Percentiles rank a stretch among this genome's conserved stretches.
Conservation (phyloP, 768 basidiomycete genomes). For the Scleroderma bovista region DNA sequence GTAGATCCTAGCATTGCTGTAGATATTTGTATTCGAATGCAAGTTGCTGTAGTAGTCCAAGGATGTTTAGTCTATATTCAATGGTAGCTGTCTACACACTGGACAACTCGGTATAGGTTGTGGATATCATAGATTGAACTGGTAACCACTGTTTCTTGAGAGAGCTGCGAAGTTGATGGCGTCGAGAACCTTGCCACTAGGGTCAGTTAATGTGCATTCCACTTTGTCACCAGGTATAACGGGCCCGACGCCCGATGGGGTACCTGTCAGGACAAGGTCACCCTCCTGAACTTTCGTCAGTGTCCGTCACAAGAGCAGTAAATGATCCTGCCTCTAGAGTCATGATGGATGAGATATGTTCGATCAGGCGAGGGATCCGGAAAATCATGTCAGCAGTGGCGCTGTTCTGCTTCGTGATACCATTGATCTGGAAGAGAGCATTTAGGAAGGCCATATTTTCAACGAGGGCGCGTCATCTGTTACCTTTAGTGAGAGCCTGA, state of each 20-base stretch:
- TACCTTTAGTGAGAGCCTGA: slow-evolving; percentile 74
- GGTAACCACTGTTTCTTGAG: slow-evolving; percentile 65
- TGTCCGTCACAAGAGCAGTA: neutral
- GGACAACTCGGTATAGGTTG: neutral
- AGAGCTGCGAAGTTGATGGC: slow-evolving; percentile 61
- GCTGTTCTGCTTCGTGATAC: slow-evolving; percentile 75
- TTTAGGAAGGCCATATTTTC: neutral
- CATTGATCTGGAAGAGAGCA: slow-evolving; percentile 62
- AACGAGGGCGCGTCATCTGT: neutral
- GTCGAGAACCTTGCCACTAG: slow-evolving; percentile 49
- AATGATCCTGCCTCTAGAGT: slow-evolving; percentile 65
- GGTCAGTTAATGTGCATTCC: slow-evolving; percentile 62
- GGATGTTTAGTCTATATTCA: neutral
- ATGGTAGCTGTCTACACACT: neutral
- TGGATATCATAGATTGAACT: slow-evolving; percentile 33
- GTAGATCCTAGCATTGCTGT: neutral
- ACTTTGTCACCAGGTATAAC: slow-evolving; percentile 72
- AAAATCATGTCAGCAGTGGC: slow-evolving; percentile 90
- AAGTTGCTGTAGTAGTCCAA: neutral
- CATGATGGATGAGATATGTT: slow-evolving; percentile 95
- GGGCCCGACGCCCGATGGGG: slow-evolving; percentile 86
- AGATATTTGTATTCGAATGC: neutral
- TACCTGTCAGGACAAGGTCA: slow-evolving; percentile 88
- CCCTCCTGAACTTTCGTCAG: slow-evolving; percentile 55
- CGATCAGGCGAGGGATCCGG: slow-evolving; percentile 79